Conservation (phyloP, 441 rosid species). For the Sinapis alba region DNA sequence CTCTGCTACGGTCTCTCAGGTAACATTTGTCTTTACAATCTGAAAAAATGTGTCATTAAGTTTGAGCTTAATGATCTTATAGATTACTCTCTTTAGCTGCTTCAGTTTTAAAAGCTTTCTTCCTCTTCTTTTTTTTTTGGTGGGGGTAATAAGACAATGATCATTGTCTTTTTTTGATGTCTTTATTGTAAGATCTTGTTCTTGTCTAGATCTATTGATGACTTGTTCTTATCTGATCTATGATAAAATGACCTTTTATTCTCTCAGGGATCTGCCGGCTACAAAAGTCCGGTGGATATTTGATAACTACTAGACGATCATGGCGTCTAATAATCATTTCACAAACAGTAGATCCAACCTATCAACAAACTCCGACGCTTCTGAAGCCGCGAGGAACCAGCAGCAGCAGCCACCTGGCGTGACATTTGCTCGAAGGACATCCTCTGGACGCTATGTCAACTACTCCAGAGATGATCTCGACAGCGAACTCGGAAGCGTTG, state of each 20-base stretch:
- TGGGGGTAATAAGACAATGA: constrained; percentile 23
- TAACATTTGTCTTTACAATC: neutral
- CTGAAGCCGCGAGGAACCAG: constrained; percentile 62
- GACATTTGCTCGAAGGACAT: constrained; percentile 78
- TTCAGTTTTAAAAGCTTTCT: constrained; percentile 22
- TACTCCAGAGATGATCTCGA: constrained; percentile 95
- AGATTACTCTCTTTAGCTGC: neutral
- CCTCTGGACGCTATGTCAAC: constrained; percentile 88
- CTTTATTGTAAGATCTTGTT: neutral
- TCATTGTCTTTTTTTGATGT: constrained; percentile 17
- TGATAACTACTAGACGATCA: constrained; percentile 29
- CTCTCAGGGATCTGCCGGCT: constrained; percentile 54
- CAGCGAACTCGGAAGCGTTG: constrained; percentile 80
- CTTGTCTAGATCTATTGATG: neutral
- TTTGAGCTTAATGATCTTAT: constrained; percentile 8
- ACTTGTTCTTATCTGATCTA: too few species aligned
- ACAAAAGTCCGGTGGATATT: constrained; percentile 39
- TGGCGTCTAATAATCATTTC: constrained; percentile 78
- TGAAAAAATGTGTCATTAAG: neutral
- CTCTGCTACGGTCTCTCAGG: constrained; percentile 41
- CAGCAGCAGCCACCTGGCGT: constrained; percentile 49
- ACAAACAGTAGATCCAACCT: constrained; percentile 64
- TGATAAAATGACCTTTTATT: too few species aligned
- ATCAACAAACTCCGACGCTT: constrained; percentile 66
- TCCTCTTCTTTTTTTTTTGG: constrained; percentile 4